Evolutionary conservation across 2,329 filamentous ascomycete species (phyloP).

Genomic region (Iodosphaeria phyllophila): DNA sequence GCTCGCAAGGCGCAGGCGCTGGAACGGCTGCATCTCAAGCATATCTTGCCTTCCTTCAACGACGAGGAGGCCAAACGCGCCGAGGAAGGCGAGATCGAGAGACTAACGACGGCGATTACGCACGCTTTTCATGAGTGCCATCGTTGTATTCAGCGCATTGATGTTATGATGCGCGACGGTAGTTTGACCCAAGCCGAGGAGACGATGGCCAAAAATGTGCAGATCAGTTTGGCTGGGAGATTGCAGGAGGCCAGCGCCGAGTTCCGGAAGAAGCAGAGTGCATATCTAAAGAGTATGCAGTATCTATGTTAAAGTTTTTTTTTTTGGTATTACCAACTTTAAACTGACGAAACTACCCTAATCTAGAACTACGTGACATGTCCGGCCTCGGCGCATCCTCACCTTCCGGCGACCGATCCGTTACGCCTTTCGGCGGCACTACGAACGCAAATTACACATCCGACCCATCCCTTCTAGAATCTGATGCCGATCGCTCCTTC

Average conservation of each 20-base stretch:
- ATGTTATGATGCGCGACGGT: conserved; percentile 69
- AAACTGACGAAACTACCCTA: conserved; percentile 7
- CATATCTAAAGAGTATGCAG: conserved; percentile 71
- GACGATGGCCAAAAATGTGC: conserved; percentile 90
- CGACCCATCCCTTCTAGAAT: conserved; percentile 80
- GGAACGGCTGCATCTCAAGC: conserved; percentile 90
- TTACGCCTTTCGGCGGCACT: conserved; percentile 27
- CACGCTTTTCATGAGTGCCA: conserved; percentile 80
- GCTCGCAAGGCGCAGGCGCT: conserved; percentile 67
- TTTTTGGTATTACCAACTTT: not conserved
- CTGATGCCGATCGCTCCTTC: conserved; percentile 80
- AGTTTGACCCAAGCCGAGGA: conserved; percentile 70
- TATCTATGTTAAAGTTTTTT: not conserved
- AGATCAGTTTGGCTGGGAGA: conserved; percentile 71
- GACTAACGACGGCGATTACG: conserved; percentile 78
- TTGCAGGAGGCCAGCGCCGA: conserved; percentile 83
- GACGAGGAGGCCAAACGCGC: conserved; percentile 76
- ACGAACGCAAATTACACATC: conserved; percentile 44
- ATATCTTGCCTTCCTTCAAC: conserved; percentile 89
- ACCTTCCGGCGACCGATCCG: conserved; percentile 30
- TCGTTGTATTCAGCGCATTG: conserved; percentile 70
- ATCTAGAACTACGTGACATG: conserved; percentile 53
- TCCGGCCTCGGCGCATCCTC: conserved; percentile 36
- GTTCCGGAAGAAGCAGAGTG: conserved; percentile 95
- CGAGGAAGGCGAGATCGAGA: conserved; percentile 83